A percentile compares a stretch with the other conserved stretches of the same genome.
phyloP scores from a whole-genome alignment of 164 flowering plant species.

The Vitis riparia region DNA sequence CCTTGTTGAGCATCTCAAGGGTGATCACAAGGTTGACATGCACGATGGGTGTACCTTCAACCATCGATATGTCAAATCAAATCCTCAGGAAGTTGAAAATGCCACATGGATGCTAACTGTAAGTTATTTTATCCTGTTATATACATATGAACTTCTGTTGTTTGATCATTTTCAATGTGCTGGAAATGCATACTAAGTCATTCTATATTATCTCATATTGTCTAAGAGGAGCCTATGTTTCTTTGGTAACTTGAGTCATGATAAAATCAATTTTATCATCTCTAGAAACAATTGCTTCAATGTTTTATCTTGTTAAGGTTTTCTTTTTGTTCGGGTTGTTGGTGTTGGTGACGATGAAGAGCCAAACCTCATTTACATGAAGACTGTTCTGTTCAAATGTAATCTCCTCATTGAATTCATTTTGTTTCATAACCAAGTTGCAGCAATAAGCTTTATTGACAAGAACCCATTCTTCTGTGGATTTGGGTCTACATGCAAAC shows the following conservation, averaged over 20 bases:
- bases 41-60: conserved; percentile 43
- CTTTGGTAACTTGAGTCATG: not conserved
- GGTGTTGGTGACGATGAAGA: too few species aligned
- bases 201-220: not conserved
- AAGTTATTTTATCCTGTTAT: conserved; percentile 7
- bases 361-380: too few species aligned
- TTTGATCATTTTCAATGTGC: not conserved
- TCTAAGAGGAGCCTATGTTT: not conserved
- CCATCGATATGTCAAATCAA: conserved; percentile 40
- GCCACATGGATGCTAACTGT: conserved; percentile 50
- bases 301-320: too few species aligned
- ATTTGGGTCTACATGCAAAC: not conserved
- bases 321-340: too few species aligned
- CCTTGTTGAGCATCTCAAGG: conserved; percentile 38
- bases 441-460: not conserved
- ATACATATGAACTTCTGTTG: conserved; percentile 4
- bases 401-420: not conserved
- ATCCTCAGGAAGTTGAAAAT: conserved; percentile 42
- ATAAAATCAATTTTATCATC: not conserved
- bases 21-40: conserved; percentile 45
- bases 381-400: too few species aligned
- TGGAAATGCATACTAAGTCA: not conserved
- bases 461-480: not conserved
- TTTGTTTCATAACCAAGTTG: not conserved
- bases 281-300: too few species aligned